phyloP scores from a whole-genome alignment of 441 rosid species.

The Eutrema salsugineum region DNA sequence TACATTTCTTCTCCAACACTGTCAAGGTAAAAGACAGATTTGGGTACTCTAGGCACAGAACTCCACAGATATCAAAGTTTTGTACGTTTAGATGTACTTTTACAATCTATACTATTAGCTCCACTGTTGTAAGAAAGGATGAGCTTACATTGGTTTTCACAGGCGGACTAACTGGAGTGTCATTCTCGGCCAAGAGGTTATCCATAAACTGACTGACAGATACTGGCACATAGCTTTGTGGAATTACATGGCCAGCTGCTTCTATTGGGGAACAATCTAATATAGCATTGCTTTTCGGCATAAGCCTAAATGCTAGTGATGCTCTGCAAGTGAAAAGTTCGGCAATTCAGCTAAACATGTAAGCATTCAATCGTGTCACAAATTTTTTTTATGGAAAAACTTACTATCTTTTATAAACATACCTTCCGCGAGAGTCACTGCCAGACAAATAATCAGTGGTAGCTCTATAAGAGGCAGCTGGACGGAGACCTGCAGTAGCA shows the following conservation, averaged over 20 bases:
- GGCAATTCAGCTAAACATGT: neutral
- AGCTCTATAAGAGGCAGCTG: constrained; percentile 73
- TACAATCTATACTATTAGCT: neutral
- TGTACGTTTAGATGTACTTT: neutral
- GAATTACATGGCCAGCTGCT: constrained; percentile 92
- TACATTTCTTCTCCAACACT: neutral
- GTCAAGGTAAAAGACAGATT: neutral
- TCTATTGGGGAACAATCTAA: constrained; percentile 92
- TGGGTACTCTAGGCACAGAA: neutral
- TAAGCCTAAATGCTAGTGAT: constrained; percentile 82
- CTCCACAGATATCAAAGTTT: constrained; percentile 5
- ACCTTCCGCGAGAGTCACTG: constrained; percentile 74
- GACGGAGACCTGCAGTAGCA: constrained; percentile 94
- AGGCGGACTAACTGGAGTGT: constrained; percentile 49
- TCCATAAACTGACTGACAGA: constrained; percentile 99
- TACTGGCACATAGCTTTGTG: constrained; percentile 86
- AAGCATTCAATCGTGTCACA: constrained; percentile 14
- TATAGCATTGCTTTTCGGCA: constrained; percentile 93
- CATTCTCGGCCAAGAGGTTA: constrained; percentile 95
- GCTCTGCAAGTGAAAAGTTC: constrained; percentile 49
- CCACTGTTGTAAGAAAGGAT: constrained; percentile 3
- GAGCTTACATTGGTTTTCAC: constrained; percentile 67
- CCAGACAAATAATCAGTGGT: constrained; percentile 49
- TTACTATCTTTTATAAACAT: constrained; percentile 9
- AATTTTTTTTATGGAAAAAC: neutral